Base-by-base conservation (phyloP, 495 filamentous ascomycete species). In the Xylaria grammica region DNA sequence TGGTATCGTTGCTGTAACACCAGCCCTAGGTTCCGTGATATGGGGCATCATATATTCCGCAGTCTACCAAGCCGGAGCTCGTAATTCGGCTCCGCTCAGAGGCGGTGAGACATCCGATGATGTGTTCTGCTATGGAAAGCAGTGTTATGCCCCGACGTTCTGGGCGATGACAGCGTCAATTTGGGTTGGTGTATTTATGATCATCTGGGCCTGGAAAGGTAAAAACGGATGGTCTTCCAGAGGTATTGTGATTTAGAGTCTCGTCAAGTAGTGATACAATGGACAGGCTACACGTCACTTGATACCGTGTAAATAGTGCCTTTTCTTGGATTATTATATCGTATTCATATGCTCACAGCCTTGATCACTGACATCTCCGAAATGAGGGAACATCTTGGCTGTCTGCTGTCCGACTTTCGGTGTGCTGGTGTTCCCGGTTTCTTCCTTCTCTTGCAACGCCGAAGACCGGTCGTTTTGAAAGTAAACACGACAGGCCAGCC, bases 1-100 rank as follows among this genome's bases (percentile, higher is more conserved):
- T 89, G 95, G 95, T 15, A 92, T 97, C 63, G 88, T 99, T 17
- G 91, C 91, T 36, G 91, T 96, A 79, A 89, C 93, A 52, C 95
- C 95, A 9, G 95, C 94, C 1, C 74, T 86, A 2, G 94, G 94
- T 0, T 92, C 93, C 0, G 89, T 91, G 0, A 79, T 93, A 10
- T 99, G 92, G 93, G 91, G 95, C 0, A 67, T 91, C 4, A 77
- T 97, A 13, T 99, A 97, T 72, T 89, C 89, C 8, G 84, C 79
- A 0, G 88, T 91, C 4, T 99, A 97, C 75, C 88, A 97, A 72
- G 79, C 82, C 30, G 88, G 82, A 0, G 76, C 84, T 11, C 76
- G 79, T 51, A 69, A 70, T 19, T 60, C 67, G 26, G 58, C 64
- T 27, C 46, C 40, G 22, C 62, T 67, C 9, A 49, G 54, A 29